Conservation (phyloP, 768 basidiomycete species). For the Tricholoma sp. region DNA sequence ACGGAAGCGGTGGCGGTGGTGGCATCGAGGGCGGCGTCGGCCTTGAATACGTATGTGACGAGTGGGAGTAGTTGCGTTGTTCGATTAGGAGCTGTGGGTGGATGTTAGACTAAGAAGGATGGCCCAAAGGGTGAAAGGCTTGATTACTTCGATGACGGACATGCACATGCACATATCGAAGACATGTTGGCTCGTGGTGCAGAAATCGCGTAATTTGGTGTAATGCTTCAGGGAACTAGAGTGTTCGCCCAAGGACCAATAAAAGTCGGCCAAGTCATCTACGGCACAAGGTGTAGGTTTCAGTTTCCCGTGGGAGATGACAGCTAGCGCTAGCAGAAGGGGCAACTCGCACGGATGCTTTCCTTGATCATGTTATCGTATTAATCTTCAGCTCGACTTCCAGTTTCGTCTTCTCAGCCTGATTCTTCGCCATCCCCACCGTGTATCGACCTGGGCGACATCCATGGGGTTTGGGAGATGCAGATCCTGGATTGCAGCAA, state of each 20-base stretch:
- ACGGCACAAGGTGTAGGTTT: conserved; percentile 3
- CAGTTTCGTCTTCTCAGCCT: conserved; percentile 72
- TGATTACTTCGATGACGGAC: conserved; percentile 67
- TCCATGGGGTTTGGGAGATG: conserved; percentile 42
- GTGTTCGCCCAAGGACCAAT: conserved; percentile 70
- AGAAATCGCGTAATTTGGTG: conserved; percentile 91
- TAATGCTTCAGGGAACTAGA: conserved; percentile 70
- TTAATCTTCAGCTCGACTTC: conserved; percentile 96
- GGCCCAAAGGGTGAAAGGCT: background rate
- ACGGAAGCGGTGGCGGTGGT: conserved; percentile 29
- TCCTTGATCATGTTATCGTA: conserved; percentile 96
- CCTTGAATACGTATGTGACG: conserved; percentile 91
- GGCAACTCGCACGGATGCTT: conserved; percentile 73
- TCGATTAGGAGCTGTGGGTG: conserved; percentile 69
- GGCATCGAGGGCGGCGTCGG: conserved; percentile 85
- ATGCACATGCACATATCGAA: conserved; percentile 88
- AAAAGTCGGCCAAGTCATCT: conserved; percentile 90
- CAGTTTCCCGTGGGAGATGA: conserved; percentile 18
- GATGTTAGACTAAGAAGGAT: background rate
- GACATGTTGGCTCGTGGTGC: conserved; percentile 87
- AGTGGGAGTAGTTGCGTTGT: conserved; percentile 84
- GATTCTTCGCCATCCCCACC: conserved; percentile 66
- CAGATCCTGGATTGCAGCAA: conserved; percentile 17
- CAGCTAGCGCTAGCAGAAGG: background rate
- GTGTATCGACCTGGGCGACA: conserved; percentile 50